A percentile compares a stretch with the other conserved stretches of the same genome.
Evolutionary conservation across 2,329 filamentous ascomycete species (phyloP).

Genomic region (Aotearoamyces nothofagi): DNA sequence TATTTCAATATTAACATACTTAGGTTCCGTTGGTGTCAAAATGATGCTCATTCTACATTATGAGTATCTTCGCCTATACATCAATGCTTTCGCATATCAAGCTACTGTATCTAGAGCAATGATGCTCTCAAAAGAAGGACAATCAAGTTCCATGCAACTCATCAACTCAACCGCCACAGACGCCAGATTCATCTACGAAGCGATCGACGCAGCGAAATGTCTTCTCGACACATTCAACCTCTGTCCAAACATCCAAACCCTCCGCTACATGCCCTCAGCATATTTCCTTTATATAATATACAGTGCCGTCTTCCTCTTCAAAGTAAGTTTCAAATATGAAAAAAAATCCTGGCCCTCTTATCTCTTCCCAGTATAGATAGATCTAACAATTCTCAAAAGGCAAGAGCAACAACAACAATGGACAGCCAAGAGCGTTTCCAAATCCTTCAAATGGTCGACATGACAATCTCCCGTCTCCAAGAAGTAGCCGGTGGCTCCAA

Average conservation of each 20-base stretch:
- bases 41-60: constrained; percentile 53
- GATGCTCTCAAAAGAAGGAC: constrained; percentile 6
- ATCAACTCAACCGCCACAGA: constrained; percentile 42
- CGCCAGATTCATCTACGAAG: constrained; percentile 49
- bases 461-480: constrained; percentile 39
- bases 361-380: neutral
- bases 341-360: too few relatives aligned
- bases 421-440: constrained; percentile 35
- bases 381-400: constrained; percentile 19
- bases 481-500: constrained; percentile 40
- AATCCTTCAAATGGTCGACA: constrained; percentile 39
- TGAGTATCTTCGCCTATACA: constrained; percentile 56
- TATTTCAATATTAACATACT: constrained; percentile 6
- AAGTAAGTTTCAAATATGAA: constrained; percentile 31
- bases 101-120: constrained; percentile 40
- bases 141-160: constrained; percentile 12
- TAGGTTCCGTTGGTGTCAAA: constrained; percentile 44
- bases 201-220: constrained; percentile 45
- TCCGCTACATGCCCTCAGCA: constrained; percentile 31
- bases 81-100: constrained; percentile 61
- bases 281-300: constrained; percentile 30
- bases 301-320: constrained; percentile 47
- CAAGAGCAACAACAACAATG: constrained; percentile 42
- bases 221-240: constrained; percentile 42
- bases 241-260: constrained; percentile 43